Base-by-base conservation (phyloP, 805 yeast species). In the Saccharomycopsis schoenii region DNA sequence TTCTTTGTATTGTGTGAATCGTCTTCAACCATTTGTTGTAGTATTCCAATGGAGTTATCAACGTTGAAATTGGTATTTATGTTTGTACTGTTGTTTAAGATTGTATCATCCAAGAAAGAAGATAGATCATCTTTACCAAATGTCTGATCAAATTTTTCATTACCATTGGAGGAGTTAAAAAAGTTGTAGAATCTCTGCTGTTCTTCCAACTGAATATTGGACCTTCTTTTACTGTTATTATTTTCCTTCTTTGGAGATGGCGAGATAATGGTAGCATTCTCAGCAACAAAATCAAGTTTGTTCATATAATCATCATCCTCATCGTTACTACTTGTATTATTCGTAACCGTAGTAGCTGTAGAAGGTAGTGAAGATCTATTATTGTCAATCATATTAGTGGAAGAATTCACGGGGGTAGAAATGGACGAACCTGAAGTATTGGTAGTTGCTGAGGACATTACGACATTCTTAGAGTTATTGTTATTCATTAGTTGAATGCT, bases 11-110 rank as follows among this genome's bases (percentile, higher is more conserved):
- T 19, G 41, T 34, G 9, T 52, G 36, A 19, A 19, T 54, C 24
- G 15, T 62, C 36, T 56, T 39, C 42, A 60, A 64, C 52, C 39
- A 56, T 21, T 58, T 58, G 56, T 58, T 62, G 51, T 51, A 60
- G 14, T 56, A 59, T 34, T 62, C 66, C 14, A 61, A 64, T 54
- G 15, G 60, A 56, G 64, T 62, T 55, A 55, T 61, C 12, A 40
- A 55, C 34, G 58, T 60, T 19, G 36, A 34, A 34, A 14, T 34
- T 34, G 15, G 39, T 21, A 19, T 54, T 19, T 36, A 34, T 11
- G 15, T 54, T 54, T 19, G 40, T 37, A 34, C 42, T 54, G 21
- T 37, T 37, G 29, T 54, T 54, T 21, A 54, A 34, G 19, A 54
- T 29, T 15, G 56, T 36, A 21, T 54, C 56, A 54, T 54, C 56